Evolutionary conservation across 2,329 filamentous ascomycete genomes (phyloP).

Genomic region (Aspergillus quadricinctus): DNA sequence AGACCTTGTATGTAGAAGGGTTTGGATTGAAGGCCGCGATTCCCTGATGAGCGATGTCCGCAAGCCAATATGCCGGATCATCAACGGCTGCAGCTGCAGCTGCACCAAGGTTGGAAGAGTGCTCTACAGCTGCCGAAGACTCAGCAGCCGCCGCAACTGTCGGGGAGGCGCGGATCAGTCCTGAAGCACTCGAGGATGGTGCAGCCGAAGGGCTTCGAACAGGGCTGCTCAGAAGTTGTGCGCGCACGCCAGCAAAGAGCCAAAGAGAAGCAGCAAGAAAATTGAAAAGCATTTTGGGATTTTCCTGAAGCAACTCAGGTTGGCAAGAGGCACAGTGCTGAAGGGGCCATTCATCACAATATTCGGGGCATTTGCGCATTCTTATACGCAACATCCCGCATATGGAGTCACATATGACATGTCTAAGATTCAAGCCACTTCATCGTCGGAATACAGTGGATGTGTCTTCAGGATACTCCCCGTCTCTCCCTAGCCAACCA

Average conservation of each 20-base stretch:
- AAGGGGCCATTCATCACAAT: neutral
- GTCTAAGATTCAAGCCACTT: neutral
- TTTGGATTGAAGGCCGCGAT: slow-evolving; percentile 23
- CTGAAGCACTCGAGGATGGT: neutral
- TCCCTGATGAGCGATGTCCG: slow-evolving; percentile 30
- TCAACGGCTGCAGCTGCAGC: neutral
- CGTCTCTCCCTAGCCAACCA: neutral
- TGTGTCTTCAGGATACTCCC: neutral
- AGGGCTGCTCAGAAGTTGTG: neutral
- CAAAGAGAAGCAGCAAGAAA: neutral
- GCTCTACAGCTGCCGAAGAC: neutral
- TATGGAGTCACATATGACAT: neutral
- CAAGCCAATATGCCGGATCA: slow-evolving; percentile 26
- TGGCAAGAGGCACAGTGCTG: neutral
- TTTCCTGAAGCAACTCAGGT: neutral
- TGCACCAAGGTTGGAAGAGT: neutral
- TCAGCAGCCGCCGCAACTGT: neutral
- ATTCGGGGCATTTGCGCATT: neutral
- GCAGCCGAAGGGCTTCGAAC: neutral
- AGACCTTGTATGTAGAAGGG: slow-evolving; percentile 22
- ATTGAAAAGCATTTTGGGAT: neutral
- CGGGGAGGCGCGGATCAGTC: neutral
- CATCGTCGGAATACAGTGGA: neutral
- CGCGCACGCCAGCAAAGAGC: neutral
- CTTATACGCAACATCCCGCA: neutral